Base-by-base conservation (phyloP, 805 yeast genomes). In the Candida ulmi region DNA sequence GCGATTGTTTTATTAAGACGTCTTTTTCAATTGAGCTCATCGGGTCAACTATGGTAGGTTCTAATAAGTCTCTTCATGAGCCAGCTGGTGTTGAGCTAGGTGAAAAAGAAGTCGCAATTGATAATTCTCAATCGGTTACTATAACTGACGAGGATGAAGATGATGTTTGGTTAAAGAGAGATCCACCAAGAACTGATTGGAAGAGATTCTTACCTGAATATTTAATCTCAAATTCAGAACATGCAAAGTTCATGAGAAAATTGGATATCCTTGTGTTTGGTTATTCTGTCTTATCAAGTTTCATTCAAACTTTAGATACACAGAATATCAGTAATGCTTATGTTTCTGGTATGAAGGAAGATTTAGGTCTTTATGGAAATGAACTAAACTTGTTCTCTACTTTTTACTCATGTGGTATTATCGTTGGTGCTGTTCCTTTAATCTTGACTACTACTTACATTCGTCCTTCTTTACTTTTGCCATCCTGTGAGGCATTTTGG, bases 231-330 rank as follows among this genome's bases (percentile, higher is more conserved):
- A 44, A 38, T 2, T 59, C 68, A 43, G 74, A 61, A 4, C 66
- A 62, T 38, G 68, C 69, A 39, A 61, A 60, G 38, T 58, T 74
- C 35, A 50, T 75, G 30, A 41, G 65, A 40, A 78, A 78, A 50
- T 51, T 78, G 16, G 85, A 79, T 47, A 46, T 74, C 17, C 54
- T 76, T 31, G 57, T 80, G 33, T 65, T 78, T 8, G 65, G 70
- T 35, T 76, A 76, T 46, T 67, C 82, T 0, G 71, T 77, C 55
- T 56, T 78, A 42, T 78, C 77, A 3, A 78, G 78, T 57, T 82
- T 83, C 80, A 74, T 79, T 41, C 80, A 79, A 51, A 74, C 72
- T 46, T 58, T 81, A 39, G 87, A 81, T 49, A 74, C 71, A 40
- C 64, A 74, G 24, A 81, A 81, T 55, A 56, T 81, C 40, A 70